Percentiles rank a stretch among this genome's conserved stretches.
These are phyloP conservation scores for Cercospora beticola DNA, from an alignment of 2,329 filamentous ascomycete species.

Conservation along the genomic window DNA sequence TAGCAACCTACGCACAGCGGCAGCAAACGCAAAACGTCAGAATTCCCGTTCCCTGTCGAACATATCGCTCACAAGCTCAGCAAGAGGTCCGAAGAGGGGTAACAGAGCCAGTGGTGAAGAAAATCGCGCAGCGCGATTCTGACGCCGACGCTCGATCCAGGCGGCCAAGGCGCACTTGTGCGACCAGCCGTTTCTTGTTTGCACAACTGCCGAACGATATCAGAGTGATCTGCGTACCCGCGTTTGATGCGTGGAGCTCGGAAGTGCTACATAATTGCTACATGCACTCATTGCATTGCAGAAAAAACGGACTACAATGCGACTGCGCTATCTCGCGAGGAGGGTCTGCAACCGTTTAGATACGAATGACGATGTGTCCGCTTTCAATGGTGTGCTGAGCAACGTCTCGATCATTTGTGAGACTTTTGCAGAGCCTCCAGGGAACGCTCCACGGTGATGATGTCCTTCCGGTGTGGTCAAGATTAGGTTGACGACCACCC, in stretches of 20 bases:
- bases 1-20: background rate
- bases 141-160: conserved; percentile 1
- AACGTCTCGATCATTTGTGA: background rate
- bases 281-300: conserved; percentile 9
- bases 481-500: background rate
- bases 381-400: background rate
- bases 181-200: conserved; percentile 6
- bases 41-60: background rate
- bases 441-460: background rate
- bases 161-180: conserved; percentile 5
- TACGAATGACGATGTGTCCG: background rate
- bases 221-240: conserved; percentile 1
- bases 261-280: background rate
- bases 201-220: conserved; percentile 3
- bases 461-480: background rate
- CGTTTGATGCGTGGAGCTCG: background rate
- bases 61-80: background rate
- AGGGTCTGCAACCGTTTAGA: background rate
- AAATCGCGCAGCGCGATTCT: conserved; percentile 13
- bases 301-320: background rate
- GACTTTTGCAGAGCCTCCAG: background rate
- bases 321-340: background rate
- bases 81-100: conserved; percentile 4
- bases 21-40: background rate
- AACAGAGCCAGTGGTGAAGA: background rate